Base-by-base conservation (phyloP, 2,329 filamentous ascomycete species). In the Talaromyces sp. region DNA sequence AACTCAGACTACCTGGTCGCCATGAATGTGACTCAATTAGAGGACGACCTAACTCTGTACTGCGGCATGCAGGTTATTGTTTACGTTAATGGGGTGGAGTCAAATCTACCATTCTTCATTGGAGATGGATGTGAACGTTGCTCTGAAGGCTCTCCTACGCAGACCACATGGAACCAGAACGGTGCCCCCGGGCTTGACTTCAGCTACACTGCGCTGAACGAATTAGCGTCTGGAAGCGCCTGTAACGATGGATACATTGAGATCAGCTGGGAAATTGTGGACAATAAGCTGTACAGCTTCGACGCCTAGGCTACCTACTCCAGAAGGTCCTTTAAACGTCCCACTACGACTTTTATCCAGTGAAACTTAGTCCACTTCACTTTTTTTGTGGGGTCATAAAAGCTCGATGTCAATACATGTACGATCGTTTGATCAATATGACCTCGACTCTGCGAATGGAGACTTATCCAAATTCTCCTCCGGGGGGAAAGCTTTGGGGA, bases 141-240 rank as follows among this genome's bases (percentile, higher is more conserved):
- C n/a, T 11, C 49, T 29, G 5, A 22, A 13, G 61, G 61, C 2
- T 29, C 34, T n/a, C 4, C 49, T 22, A 49, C 27, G 7, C 31
- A 40, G 19, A 34, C 15, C 7, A 36, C 36, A 6, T 63, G 61
- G 61, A 19, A 58, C 2, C 7, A n/a, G 2, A 7, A 6, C 1
- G 61, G 49, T 10, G 34, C 61, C n/a, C 61, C 61, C 8, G 61
- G 61, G 5, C n/a, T 63, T n/a, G 61, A 63, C 25, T 63, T 63
- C 10, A 56, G 47, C n/a, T 63, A 54, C 45, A 17, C 36, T 2
- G 61, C 31, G 8, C 17, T 56, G 8, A 38, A 36, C n/a, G 38
- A 34, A 8, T 43, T 43, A 19, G 7, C 40, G 17, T 17, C 15
- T 10, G 40, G 40, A 10, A 6, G 8, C 1, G 51, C 49, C 5